Percentiles rank a stretch among this genome's conserved stretches.
Conservation (phyloP, 2,329 filamentous ascomycete species). For the Venturia effusa region DNA sequence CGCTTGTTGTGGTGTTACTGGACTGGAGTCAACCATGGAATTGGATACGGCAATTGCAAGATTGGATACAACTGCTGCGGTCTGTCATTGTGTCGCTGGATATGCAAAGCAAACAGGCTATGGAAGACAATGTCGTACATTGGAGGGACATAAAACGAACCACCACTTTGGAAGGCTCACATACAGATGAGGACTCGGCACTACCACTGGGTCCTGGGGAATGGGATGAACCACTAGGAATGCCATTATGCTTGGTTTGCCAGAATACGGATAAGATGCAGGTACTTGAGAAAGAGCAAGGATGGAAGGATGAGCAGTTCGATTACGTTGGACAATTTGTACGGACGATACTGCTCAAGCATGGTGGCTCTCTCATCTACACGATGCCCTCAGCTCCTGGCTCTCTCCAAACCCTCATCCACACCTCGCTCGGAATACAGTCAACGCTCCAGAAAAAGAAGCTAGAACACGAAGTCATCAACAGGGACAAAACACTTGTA, state of each 20-base stretch:
- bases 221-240: constrained; percentile 80
- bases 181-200: constrained; percentile 46
- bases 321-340: constrained; percentile 92
- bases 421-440: constrained; percentile 77
- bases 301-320: constrained; percentile 94
- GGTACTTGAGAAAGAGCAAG: constrained; percentile 73
- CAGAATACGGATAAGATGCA: constrained; percentile 94
- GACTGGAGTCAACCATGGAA: constrained; percentile 92
- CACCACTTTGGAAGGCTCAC: constrained; percentile 22
- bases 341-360: constrained; percentile 73
- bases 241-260: constrained; percentile 89
- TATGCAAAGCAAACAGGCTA: constrained; percentile 64
- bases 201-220: constrained; percentile 78
- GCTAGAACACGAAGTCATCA: constrained; percentile 65
- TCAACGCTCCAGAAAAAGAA: constrained; percentile 56
- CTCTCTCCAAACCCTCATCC: constrained; percentile 60
- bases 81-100: constrained; percentile 65
- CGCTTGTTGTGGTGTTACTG: constrained; percentile 76
- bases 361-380: constrained; percentile 48
- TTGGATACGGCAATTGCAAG: constrained; percentile 80
- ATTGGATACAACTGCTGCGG: constrained; percentile 79
- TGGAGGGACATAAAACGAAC: constrained; percentile 65
- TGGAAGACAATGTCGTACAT: constrained; percentile 74
- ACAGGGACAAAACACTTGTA: constrained; percentile 86
- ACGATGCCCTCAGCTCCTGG: constrained; percentile 46